Evolutionary conservation across 805 yeast species (phyloP).

Genomic region (Metschnikowia cerradonensis): DNA sequence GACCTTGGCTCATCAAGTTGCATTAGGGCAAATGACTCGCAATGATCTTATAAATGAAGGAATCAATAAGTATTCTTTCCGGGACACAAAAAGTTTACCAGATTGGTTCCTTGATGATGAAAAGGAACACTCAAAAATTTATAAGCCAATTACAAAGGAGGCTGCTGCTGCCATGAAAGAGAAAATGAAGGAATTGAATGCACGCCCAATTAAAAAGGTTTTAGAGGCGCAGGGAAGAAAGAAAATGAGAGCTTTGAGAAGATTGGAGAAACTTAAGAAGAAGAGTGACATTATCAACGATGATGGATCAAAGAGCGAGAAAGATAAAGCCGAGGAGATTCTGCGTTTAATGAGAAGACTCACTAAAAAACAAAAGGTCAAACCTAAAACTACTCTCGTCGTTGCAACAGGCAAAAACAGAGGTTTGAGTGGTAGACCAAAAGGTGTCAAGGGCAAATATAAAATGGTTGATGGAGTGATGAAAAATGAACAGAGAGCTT

Average conservation of each 20-base stretch:
- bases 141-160: conserved; percentile 93
- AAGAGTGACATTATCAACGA: conserved; percentile 90
- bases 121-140: conserved; percentile 74
- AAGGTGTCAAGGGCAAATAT: conserved; percentile 94
- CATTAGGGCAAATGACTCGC: conserved; percentile 79
- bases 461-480: conserved; percentile 98
- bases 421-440: conserved; percentile 92
- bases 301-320: conserved; percentile 80
- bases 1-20: conserved; percentile 96
- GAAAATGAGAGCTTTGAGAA: conserved; percentile 84
- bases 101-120: conserved; percentile 98
- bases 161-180: conserved; percentile 43
- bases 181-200: conserved; percentile 63
- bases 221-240: conserved; percentile 95
- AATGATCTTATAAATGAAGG: conserved; percentile 91
- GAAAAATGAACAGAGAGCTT: conserved; percentile 96
- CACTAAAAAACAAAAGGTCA: conserved; percentile 63
- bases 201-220: conserved; percentile 98
- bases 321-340: conserved; percentile 92
- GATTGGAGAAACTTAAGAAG: conserved; percentile 85
- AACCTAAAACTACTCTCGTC: conserved; percentile 84
- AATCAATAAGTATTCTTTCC: conserved; percentile 84
- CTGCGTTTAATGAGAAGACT: conserved; percentile 78
- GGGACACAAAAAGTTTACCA: conserved; percentile 88
- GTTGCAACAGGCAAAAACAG: conserved; percentile 82